phyloP scores from a whole-genome alignment of 495 filamentous ascomycete genomes.

The Penicillium cosmopolitanum region DNA sequence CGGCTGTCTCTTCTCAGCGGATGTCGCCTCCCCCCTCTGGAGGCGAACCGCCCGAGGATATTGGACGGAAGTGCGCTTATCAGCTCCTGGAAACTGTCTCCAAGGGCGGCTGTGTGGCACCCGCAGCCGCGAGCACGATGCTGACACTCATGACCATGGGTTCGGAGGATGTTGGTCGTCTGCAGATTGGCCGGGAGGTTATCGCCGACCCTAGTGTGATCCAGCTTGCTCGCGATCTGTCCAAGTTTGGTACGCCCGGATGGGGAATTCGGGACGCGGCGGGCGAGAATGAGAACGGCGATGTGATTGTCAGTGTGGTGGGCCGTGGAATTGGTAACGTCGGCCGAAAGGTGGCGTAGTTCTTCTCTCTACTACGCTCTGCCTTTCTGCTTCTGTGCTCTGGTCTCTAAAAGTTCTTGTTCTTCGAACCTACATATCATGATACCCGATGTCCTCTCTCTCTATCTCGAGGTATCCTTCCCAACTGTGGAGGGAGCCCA shows the following conservation, averaged over 20 bases:
- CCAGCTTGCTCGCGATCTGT: constrained; percentile 78
- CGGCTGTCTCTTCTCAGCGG: constrained; percentile 82
- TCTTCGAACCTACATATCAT: constrained; percentile 19
- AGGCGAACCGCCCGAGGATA: constrained; percentile 83
- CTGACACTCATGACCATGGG: constrained; percentile 97
- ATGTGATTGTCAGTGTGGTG: constrained; percentile 88
- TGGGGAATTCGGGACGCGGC: constrained; percentile 82
- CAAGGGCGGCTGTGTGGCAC: constrained; percentile 79
- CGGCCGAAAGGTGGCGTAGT: constrained; percentile 86
- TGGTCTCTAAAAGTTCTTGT: constrained; percentile 8
- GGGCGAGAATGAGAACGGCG: constrained; percentile 65
- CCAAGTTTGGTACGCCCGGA: constrained; percentile 78
- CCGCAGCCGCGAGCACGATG: constrained; percentile 68
- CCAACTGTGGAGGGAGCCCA: neutral
- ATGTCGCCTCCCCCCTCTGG: constrained; percentile 81
- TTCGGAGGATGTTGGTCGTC: constrained; percentile 68
- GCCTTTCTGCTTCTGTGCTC: neutral
- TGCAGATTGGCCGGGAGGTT: constrained; percentile 68
- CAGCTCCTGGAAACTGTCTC: constrained; percentile 84
- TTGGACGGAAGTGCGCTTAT: constrained; percentile 83
- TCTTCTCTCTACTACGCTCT: no score
- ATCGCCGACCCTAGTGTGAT: constrained; percentile 79
- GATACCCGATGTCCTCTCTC: constrained; percentile 26
- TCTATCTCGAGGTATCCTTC: constrained; percentile 2
- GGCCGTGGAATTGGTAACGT: constrained; percentile 95